Base-by-base conservation (phyloP, 2,329 filamentous ascomycete species). In the Apiospora arundinis region DNA sequence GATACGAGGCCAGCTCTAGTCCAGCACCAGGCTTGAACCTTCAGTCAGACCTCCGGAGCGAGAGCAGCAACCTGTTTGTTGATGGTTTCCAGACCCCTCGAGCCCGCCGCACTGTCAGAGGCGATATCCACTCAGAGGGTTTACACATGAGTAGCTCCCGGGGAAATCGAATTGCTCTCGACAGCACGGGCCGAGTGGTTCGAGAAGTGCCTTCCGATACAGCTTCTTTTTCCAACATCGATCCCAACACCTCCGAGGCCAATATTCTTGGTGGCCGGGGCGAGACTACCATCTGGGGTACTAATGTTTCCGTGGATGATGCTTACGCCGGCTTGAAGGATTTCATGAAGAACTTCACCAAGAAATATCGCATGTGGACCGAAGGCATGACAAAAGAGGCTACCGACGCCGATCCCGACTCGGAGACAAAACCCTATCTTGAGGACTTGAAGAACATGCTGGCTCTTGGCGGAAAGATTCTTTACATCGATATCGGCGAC, bases 291-390 rank as follows among this genome's bases (percentile, higher is more conserved):
- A 95, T 99, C 74, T 99, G 96, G 96, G 96, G 96, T 81, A 99
- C 96, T 60, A 98, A 97, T 49, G 93, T 99, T 68, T 97, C 95
- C 6, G 92, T 99, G 69, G 91, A 94, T 72, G 95, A 98, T 80
- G 95, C 94, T 0, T 93, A 97, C 81, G 90, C 91, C 69, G 88
- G 92, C 0, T 97, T 98, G 86, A 95, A 96, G 79, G 95, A 96
- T 74, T 99, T 99, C 78, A 85, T 99, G 40, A 90, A 91, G 79
- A 97, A 97, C 80, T 99, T 96, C 77, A 94, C 95, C 72, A 92
- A 90, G 76, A 98, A 98, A 82, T 98, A 99, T 79, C 93, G 96
- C 74, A 90, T 98, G 89, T 96, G 95, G 84, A 90, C 91, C 28
- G 94, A 97, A 76, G 95, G 94, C n/a, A 89, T 93, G 77, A 88